Evolutionary conservation across 1,284 basidiomycete genomes (phyloP).

Genomic region (Violaceomyces palustris): DNA sequence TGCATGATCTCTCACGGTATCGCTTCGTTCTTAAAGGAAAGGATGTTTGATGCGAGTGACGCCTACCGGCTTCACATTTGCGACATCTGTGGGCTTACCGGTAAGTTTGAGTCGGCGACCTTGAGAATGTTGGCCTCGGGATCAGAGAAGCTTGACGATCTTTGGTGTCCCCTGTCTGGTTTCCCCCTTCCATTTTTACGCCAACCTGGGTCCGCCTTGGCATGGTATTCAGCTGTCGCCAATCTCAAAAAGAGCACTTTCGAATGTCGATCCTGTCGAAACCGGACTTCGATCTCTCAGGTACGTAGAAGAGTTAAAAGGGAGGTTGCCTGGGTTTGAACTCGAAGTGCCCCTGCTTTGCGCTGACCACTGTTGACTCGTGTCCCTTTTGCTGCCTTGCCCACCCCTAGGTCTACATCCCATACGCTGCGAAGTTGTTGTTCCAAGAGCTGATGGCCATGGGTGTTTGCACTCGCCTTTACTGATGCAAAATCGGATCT

Average conservation of each 20-base stretch:
- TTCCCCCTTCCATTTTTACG: not conserved
- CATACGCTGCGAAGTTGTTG: constrained; percentile 65
- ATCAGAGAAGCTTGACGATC: no score
- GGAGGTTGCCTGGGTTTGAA: no score
- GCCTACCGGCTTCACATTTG: constrained; percentile 51
- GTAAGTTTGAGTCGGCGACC: no score
- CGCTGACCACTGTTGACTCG: no score
- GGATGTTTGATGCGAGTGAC: constrained; percentile 51
- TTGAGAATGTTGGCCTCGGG: not conserved
- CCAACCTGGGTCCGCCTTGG: no score
- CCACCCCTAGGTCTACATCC: constrained; percentile 53
- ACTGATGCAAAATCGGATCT: constrained; percentile 14
- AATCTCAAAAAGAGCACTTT: constrained; percentile 50
- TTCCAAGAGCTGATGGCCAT: constrained; percentile 67
- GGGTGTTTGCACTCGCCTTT: constrained; percentile 50
- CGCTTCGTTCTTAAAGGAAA: constrained; percentile 73
- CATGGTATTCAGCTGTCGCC: no score
- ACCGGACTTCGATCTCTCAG: constrained; percentile 51
- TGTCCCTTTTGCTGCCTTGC: no score
- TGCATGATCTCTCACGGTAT: constrained; percentile 99
- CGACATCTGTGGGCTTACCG: constrained; percentile 47
- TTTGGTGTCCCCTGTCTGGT: not conserved
- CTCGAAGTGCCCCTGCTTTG: no score
- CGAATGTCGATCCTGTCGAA: constrained; percentile 50
- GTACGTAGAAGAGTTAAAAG: no score